These are phyloP conservation scores for Crithidia bombi DNA, from an alignment of 208 protist genomes.

Conservation along the genomic window DNA sequence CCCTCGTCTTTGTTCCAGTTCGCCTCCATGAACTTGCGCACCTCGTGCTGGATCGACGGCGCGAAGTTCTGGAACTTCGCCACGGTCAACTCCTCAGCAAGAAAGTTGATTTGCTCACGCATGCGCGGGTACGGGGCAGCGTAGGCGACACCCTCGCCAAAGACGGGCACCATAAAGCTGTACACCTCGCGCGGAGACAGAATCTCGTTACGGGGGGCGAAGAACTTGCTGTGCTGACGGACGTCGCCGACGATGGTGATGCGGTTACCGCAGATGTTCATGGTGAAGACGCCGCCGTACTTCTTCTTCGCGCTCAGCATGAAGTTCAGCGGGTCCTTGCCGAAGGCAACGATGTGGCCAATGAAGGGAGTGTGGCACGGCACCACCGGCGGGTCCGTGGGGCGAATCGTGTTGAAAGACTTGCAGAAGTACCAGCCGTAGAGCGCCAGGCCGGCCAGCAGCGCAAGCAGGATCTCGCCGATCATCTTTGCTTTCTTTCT, in stretches of 20 bases:
- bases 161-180: constrained; percentile 86
- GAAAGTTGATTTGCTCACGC: constrained; percentile 89
- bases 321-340: constrained; percentile 71
- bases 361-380: constrained; percentile 62
- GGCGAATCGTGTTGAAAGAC: constrained; percentile 79
- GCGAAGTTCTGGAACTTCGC: constrained; percentile 90
- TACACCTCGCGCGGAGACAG: constrained; percentile 87
- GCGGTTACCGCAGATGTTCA: constrained; percentile 84
- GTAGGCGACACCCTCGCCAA: constrained; percentile 88
- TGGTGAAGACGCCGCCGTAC: constrained; percentile 78
- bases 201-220: constrained; percentile 83
- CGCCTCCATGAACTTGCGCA: constrained; percentile 73
- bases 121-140: constrained; percentile 80
- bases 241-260: constrained; percentile 81
- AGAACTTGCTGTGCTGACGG: constrained; percentile 81
- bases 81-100: constrained; percentile 83
- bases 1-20: constrained; percentile 86
- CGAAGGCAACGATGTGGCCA: constrained; percentile 79
- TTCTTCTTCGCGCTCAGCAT: constrained; percentile 65
- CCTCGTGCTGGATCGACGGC: constrained; percentile 87
- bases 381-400: constrained; percentile 79
- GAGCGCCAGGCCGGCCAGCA: constrained; percentile 51
- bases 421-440: constrained; percentile 84
- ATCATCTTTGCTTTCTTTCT: constrained; percentile 47
- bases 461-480: constrained; percentile 50